Base-by-base conservation (phyloP, 2,329 filamentous ascomycete genomes). In the Kalaharituber pfeilii region DNA sequence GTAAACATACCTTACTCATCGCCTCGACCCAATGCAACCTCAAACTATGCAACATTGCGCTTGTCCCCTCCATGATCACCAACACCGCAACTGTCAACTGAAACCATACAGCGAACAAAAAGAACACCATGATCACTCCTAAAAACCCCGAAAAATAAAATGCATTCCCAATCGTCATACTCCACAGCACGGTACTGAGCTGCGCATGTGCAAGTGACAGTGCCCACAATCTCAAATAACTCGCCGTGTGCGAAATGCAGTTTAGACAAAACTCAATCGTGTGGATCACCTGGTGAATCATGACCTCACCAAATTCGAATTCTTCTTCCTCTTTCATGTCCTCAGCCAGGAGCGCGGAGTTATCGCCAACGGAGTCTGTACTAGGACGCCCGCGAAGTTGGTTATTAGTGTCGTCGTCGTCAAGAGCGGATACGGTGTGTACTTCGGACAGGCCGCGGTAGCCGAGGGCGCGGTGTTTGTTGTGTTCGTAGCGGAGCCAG, bases 261-360 rank as follows among this genome's bases (percentile, higher is more conserved):
- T 98, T 98, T 64, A 98, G 77, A 68, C 91, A 98, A 20, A 62
- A 70, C 82, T 70, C 87, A 65, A 96, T 96, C 18, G 89, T 96
- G 73, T 96, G 93, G 66, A 98, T 98, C 67, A 95, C 80, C 69
- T 98, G 91, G 71, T 98, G 91, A 66, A 98, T 98, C 87, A 98
- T 95, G 60, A 87, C 78, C 69, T 98, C 91, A 57, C 83, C 79
- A 68, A 98, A 98, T 64, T 98, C 91, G 68, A 98, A 98, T 67
- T 98, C 91, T 65, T 91, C 88, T 63, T 95, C 86, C 62, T 88
- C 88, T 50, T 86, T 85, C 62, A 93, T 79, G 66, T 91, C 86
- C 67, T 94, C 81, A 1, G 86, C 85, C 66, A 94, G 87, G 80
- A 94, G 85, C 53, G 83, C 86, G 33, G 59, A 51, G 56, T 84